Evolutionary conservation across 495 filamentous ascomycete species (phyloP), one percentile per base, ranked within the genome.

Genomic region (Durotheca rogersii): DNA sequence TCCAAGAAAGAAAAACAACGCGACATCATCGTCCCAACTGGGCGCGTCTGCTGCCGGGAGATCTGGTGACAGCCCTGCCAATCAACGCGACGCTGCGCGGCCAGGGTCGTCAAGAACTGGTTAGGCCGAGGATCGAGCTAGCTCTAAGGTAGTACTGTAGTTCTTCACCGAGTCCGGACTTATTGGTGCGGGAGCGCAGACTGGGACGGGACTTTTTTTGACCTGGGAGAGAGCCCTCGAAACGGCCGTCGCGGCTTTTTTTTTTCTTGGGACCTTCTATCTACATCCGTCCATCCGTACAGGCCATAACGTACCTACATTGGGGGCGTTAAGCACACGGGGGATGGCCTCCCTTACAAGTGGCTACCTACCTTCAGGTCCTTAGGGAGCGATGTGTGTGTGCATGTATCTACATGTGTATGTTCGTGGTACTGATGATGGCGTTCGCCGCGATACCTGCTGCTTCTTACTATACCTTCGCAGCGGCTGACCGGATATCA

Each of bases 1-100:
- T 41, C 18, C 16, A 31, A 30, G n/a, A n/a, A n/a, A n/a, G n/a
- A n/a, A 58, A 38, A 53, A 53, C 45, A 53, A 53, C 55, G 55
- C 49, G 55, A 31, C 15, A 10, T 46, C 15, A 17, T 27, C n/a
- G 11, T 48, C 29, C 39, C 29, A 36, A 42, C 45, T 10, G 41
- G 27, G 31, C 55, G 55, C 55, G 55, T 45, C 30, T 48, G 55
- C 31, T 53, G 55, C 53, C 50, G 37, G 37, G 41, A 41, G 20
- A 49, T 41, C 48, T 46, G 41, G 49, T 33, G 38, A 42, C 37
- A 46, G 34, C 27, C 40, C 21, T 41, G 49, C 27, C 36, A 40
- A 36, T 43, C 44, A 30, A 58, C 53, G 49, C 33, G 23, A 52
- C 55, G 44, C 21, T 44, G 31, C 32, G 27, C 15, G 29, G 32